Conservation (phyloP, 164 flowering plant genomes). For the Magnolia kwangsiensis region DNA sequence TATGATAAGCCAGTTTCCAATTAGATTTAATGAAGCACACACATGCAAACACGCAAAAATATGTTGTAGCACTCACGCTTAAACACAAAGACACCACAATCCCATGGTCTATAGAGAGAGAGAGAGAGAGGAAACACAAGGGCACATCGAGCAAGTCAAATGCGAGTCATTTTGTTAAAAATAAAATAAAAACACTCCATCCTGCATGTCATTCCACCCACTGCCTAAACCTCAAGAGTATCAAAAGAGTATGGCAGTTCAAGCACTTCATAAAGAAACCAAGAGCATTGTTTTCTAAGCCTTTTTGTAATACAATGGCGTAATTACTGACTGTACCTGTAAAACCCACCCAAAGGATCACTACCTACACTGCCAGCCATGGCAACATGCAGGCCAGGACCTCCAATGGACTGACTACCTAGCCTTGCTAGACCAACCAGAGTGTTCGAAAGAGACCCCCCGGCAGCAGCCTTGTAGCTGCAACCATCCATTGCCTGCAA, state of each 20-base stretch:
- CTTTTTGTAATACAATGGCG: not conserved
- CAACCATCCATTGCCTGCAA: slow-evolving; percentile 96
- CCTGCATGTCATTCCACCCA: not conserved
- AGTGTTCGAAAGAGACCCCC: slow-evolving; percentile 91
- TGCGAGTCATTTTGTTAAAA: too few relatives aligned
- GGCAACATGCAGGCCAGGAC: slow-evolving; percentile 63
- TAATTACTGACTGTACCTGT: slow-evolving; percentile 45
- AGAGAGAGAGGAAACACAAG: too few relatives aligned
- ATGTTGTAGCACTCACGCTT: too few relatives aligned
- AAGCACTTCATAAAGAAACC: not conserved
- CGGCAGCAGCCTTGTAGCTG: slow-evolving; percentile 98
- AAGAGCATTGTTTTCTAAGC: not conserved
- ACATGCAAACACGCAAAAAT: too few relatives aligned
- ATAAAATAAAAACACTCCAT: too few relatives aligned
- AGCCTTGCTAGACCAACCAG: slow-evolving; percentile 92
- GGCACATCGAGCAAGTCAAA: too few relatives aligned
- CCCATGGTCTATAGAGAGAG: too few relatives aligned
- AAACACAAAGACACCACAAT: too few relatives aligned
- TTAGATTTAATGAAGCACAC: not conserved
- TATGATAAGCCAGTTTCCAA: not conserved
- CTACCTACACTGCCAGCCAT: slow-evolving; percentile 93
- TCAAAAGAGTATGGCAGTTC: not conserved
- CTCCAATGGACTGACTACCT: slow-evolving; percentile 53
- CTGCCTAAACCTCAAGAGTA: not conserved
- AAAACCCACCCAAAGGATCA: slow-evolving; percentile 90